A percentile compares a stretch with the other conserved stretches of the same genome.
These are phyloP conservation scores for Tausonia pullulans DNA, from an alignment of 1,284 basidiomycete species.

Conservation along the genomic window DNA sequence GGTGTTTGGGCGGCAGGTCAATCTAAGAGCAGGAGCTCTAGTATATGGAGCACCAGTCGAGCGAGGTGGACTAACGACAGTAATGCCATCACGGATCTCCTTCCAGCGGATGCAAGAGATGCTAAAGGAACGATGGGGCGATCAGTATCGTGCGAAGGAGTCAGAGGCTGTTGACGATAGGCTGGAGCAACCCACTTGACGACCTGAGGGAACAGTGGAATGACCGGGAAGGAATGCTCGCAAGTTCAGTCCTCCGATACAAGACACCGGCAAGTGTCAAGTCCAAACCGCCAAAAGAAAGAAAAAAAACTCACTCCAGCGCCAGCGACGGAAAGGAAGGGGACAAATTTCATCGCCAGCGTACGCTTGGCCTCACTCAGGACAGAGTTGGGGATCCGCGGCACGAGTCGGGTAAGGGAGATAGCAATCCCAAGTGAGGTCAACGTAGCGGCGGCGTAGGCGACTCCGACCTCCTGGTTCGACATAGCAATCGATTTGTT, in stretches of 20 bases:
- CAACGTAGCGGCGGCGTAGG: conserved; percentile 41
- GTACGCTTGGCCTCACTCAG: conserved; percentile 26
- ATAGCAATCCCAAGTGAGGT: conserved; percentile 43
- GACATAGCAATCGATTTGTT: conserved; percentile 40
- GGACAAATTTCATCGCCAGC: conserved; percentile 38
- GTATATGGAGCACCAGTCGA: not conserved
- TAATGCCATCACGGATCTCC: conserved; percentile 43
- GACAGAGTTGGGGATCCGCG: conserved; percentile 30
- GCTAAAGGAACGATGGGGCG: conserved; percentile 16
- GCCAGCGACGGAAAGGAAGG: conserved; percentile 36
- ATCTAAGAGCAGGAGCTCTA: not conserved
- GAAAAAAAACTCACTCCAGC: conserved; percentile 29
- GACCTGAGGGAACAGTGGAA: conserved; percentile 8
- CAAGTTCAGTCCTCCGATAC: too few species aligned
- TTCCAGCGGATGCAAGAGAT: conserved; percentile 46
- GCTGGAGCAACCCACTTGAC: conserved; percentile 32
- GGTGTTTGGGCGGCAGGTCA: too few species aligned
- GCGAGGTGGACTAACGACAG: conserved; percentile 28
- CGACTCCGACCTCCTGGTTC: conserved; percentile 36
- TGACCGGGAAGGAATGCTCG: too few species aligned
- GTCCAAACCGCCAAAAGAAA: too few species aligned
- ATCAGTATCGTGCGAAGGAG: not conserved
- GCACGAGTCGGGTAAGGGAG: conserved; percentile 38
- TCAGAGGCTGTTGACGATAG: not conserved
- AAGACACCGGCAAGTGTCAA: too few species aligned